phyloP scores from a whole-genome alignment of 164 flowering plant species.

The Litsea cubeba region DNA sequence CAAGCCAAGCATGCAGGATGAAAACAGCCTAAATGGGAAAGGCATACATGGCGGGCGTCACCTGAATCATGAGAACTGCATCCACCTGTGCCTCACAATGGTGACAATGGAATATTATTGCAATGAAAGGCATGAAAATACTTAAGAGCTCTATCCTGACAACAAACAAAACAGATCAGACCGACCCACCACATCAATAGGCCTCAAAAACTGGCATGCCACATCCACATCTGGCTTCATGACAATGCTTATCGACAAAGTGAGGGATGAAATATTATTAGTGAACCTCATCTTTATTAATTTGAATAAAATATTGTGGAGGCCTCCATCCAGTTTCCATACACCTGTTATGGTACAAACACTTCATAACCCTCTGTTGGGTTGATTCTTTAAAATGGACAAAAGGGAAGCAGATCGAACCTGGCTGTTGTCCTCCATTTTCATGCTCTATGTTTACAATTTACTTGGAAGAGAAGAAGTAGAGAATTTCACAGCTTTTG shows the following conservation, averaged over 20 bases:
- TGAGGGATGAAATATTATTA: not conserved
- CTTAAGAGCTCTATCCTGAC: too few species aligned
- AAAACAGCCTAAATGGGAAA: too few species aligned
- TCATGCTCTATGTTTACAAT: slow-evolving; percentile 27
- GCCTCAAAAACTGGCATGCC: not conserved
- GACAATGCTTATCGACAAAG: not conserved
- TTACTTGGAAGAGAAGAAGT: slow-evolving; percentile 37
- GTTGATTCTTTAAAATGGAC: not conserved
- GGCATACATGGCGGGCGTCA: too few species aligned
- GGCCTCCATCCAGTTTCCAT: not conserved
- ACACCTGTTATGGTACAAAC: not conserved
- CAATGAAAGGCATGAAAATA: too few species aligned
- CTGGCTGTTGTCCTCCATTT: not conserved
- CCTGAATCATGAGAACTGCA: not conserved
- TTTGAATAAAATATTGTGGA: not conserved
- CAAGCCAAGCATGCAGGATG: too few species aligned
- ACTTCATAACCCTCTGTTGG: not conserved
- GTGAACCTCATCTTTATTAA: not conserved
- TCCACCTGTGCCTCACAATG: not conserved
- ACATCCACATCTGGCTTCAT: not conserved
- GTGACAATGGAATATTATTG: too few species aligned
- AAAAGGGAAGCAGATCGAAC: not conserved
- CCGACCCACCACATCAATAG: too few species aligned
- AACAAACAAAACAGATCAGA: too few species aligned
- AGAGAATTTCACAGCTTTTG: slow-evolving; percentile 19